phyloP scores from a whole-genome alignment of 306 rosid genomes.

The Cucumis hystrix region DNA sequence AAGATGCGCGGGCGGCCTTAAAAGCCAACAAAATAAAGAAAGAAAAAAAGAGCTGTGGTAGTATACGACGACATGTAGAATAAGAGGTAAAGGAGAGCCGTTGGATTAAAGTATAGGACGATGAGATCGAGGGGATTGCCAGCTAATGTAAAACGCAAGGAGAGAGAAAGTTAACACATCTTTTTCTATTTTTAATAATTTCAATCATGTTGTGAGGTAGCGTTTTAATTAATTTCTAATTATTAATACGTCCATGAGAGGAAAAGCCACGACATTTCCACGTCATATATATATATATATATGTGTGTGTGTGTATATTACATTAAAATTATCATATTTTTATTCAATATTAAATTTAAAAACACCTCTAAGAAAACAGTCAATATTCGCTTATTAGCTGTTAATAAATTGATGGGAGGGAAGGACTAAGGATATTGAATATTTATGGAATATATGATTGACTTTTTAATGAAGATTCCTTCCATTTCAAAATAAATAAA shows the following conservation, averaged over 20 bases:
- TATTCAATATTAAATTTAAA: no score
- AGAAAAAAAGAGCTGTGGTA: background rate
- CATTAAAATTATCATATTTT: background rate
- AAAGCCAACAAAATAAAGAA: background rate
- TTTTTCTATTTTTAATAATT: conserved; percentile 3
- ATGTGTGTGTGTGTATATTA: background rate
- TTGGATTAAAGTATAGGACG: background rate
- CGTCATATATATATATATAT: background rate
- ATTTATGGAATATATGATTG: background rate
- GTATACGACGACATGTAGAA: background rate
- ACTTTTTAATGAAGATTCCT: background rate
- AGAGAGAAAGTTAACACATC: background rate
- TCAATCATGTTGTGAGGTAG: background rate
- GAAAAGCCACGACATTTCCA: background rate
- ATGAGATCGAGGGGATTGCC: conserved; percentile 1
- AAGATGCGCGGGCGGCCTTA: conserved; percentile 5
- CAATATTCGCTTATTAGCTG: background rate
- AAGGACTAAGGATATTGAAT: no score
- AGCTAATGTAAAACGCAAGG: background rate
- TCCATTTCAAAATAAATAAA: background rate
- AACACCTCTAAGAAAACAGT: background rate
- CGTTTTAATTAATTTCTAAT: conserved; percentile 6
- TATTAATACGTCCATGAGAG: background rate
- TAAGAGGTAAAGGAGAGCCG: background rate
- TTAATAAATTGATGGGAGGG: background rate